Conservation (phyloP, 2,329 filamentous ascomycete species). For the Colletotrichum echinochloae region DNA sequence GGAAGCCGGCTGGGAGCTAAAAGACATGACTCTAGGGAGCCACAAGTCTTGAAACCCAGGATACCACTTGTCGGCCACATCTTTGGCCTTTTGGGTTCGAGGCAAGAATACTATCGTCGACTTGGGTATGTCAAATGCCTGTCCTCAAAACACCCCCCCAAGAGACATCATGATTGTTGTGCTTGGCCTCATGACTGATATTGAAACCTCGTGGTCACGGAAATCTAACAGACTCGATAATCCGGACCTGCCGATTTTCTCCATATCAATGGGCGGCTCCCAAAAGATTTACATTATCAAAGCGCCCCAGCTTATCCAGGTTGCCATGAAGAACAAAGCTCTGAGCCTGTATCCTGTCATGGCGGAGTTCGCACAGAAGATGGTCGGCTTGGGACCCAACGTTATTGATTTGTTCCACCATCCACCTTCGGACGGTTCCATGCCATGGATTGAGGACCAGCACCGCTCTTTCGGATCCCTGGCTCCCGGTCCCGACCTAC, state of each 20-base stretch:
- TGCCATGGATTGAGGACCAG: constrained; percentile 43
- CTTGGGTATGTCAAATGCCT: constrained; percentile 51
- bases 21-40: constrained; percentile 52
- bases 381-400: constrained; percentile 52
- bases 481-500: constrained; percentile 11
- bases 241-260: constrained; percentile 52
- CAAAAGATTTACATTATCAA: constrained; percentile 59
- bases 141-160: neutral
- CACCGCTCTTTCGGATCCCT: constrained; percentile 11
- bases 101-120: constrained; percentile 51
- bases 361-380: constrained; percentile 50
- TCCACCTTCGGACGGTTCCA: constrained; percentile 48
- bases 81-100: constrained; percentile 54
- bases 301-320: constrained; percentile 54
- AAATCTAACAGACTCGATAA: constrained; percentile 31
- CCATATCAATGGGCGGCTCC: constrained; percentile 56
- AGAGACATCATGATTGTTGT: neutral
- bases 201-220: neutral
- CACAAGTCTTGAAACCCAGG: constrained; percentile 53
- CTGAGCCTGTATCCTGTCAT: constrained; percentile 59
- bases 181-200: neutral
- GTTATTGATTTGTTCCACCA: constrained; percentile 53
- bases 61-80: constrained; percentile 61
- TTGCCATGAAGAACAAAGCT: constrained; percentile 55
- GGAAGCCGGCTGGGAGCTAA: neutral